Base-by-base conservation (phyloP, 768 basidiomycete species). In the Suillus spraguei region DNA sequence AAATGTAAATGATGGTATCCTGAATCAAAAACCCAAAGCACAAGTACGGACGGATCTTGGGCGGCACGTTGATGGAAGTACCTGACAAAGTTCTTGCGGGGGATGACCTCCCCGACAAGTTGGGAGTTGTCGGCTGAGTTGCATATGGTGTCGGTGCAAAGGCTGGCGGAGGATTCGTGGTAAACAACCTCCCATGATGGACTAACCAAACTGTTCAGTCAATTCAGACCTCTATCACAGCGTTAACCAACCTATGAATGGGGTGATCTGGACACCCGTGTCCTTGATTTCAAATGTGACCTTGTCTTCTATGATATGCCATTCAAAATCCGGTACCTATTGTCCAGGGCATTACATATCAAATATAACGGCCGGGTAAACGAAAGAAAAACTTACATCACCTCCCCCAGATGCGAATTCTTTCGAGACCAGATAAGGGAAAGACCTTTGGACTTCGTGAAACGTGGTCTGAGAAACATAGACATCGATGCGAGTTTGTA, bases 351-450 rank as follows among this genome's bases (percentile, higher is more conserved):
- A 28, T 14, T 33, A 2, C 4, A 38, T n/a, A 59, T 49, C 50
- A 35, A 22, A 59, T n/a, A 32, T 8, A 17, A 52, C 20, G 32
- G 22, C 24, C 36, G n/a, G 53, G 39, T 32, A 4, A 47, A 42
- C 42, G 33, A 20, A 47, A 47, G 13, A 36, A 36, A 38, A 33
- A 74, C 82, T 67, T 68, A 90, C 91, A 77, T 90, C 90, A 44
- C 91, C 91, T 39, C 91, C 87, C 60, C 92, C 89, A n/a, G 91
- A 88, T 2, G 90, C 90, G 66, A 84, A 87, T 64, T 89, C 88
- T 69, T 84, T 90, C 7, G 85, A 77, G 20, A 93, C 88, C 28
- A 95, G 82, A 75, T 95, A 96, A 14, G 94, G 94, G 76, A 94
- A 95, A 4, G 90, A 79, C 62, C 84, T 77, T 64, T 87, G 80